A percentile compares a stretch with the other conserved stretches of the same genome.
Conservation (phyloP, 192 early-diverging fungal genomes). For the Oehlia diaphana region DNA sequence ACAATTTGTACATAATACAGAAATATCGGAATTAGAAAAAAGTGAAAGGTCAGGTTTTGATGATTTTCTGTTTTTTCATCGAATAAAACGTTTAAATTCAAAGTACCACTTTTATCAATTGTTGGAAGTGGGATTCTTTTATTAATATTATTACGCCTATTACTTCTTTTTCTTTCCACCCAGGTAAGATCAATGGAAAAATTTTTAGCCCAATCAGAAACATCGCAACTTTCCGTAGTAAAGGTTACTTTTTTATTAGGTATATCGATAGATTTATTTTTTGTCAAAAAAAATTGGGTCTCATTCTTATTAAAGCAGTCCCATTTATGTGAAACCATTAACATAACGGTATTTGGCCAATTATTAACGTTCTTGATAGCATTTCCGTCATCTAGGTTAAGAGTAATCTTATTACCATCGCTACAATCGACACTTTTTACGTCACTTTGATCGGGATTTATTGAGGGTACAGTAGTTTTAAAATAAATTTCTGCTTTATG, state of each 20-base stretch:
- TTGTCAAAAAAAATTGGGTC: conserved; percentile 9
- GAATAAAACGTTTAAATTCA: conserved; percentile 13
- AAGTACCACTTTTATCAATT: neutral
- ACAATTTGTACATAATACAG: neutral
- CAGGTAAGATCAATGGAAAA: neutral
- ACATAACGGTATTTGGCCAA: conserved; percentile 13
- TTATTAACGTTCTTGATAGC: neutral
- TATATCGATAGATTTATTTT: neutral
- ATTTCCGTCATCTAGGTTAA: neutral
- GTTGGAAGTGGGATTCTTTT: neutral
- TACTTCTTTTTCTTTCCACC: neutral
- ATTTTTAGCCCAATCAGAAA: neutral
- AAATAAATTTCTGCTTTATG: conserved; percentile 10
- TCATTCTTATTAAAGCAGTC: neutral
- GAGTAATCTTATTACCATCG: conserved; percentile 2
- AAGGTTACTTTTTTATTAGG: neutral
- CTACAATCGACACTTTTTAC: neutral
- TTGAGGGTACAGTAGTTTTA: conserved; percentile 2
- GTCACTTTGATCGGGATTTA: conserved; percentile 7
- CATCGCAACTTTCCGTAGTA: neutral
- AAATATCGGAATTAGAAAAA: no score
- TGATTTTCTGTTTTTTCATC: neutral
- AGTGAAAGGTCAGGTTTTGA: conserved; percentile 7
- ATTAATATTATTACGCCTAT: neutral
- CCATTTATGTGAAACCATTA: neutral